These are phyloP conservation scores for Cercospora zeina DNA, from an alignment of 2,329 filamentous ascomycete species.

Conservation along the genomic window DNA sequence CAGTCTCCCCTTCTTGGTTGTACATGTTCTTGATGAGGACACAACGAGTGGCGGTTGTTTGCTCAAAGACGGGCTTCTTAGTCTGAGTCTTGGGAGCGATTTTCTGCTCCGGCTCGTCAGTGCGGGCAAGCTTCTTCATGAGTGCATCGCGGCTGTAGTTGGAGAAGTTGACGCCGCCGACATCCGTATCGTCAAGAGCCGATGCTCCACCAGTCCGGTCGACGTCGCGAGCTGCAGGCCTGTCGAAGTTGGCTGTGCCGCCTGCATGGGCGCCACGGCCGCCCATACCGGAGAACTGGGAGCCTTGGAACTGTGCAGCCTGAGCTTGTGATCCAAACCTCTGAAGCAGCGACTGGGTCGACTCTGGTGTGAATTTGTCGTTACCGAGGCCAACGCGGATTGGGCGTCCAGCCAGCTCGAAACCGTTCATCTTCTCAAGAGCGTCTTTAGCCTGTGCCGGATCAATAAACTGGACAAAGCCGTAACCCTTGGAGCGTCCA, in stretches of 20 bases:
- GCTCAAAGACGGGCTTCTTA: slow-evolving; percentile 74
- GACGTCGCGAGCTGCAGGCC: slow-evolving; percentile 76
- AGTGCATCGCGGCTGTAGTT: slow-evolving; percentile 98
- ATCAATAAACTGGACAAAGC: slow-evolving; percentile 85
- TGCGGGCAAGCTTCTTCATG: slow-evolving; percentile 97
- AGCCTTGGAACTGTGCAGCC: slow-evolving; percentile 52
- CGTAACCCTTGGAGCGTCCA: slow-evolving; percentile 88
- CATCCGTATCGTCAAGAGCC: slow-evolving; percentile 94
- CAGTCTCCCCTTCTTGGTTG: slow-evolving; percentile 84
- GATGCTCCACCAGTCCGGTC: slow-evolving; percentile 86
- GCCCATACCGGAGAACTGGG: slow-evolving; percentile 85
- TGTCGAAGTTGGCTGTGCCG: slow-evolving; percentile 76
- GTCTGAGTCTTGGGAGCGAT: slow-evolving; percentile 50
- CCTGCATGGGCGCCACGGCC: slow-evolving; percentile 82
- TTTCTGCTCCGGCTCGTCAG: slow-evolving; percentile 78
- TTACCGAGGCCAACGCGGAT: slow-evolving; percentile 99
- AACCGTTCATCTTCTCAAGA: slow-evolving; percentile 98
- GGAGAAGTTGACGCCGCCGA: slow-evolving; percentile 98
- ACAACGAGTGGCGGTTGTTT: slow-evolving; percentile 90
- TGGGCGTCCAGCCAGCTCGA: slow-evolving; percentile 93
- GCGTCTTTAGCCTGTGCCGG: slow-evolving; percentile 89
- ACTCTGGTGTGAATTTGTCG: slow-evolving; percentile 99
- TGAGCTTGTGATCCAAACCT: slow-evolving; percentile 77
- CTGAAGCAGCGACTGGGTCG: slow-evolving; percentile 86
- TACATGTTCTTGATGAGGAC: slow-evolving; percentile 96